Evolutionary conservation across 352 stramenopile species (phyloP).

Genomic region (Phytophthora cajani): DNA sequence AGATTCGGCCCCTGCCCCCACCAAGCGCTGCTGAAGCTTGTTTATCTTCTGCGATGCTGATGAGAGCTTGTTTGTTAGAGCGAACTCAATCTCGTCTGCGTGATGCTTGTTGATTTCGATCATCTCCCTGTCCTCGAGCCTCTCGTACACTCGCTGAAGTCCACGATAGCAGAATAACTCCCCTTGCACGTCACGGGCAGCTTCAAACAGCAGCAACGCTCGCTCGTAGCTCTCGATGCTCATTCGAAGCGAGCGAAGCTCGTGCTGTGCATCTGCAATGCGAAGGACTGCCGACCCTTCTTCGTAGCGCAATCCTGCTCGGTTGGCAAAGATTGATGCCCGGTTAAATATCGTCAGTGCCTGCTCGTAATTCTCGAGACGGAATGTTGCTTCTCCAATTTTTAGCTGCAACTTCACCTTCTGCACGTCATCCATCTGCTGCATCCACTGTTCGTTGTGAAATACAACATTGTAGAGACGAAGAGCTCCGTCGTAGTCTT

Average conservation of each 20-base stretch:
- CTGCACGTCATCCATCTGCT: constrained; percentile 43
- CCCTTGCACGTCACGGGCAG: constrained; percentile 46
- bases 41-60: constrained; percentile 45
- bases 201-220: constrained; percentile 62
- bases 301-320: constrained; percentile 29
- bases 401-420: constrained; percentile 43
- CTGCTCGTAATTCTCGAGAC: constrained; percentile 59
- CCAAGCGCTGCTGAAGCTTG: constrained; percentile 59
- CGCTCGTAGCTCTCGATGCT: constrained; percentile 67
- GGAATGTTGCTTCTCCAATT: constrained; percentile 44
- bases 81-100: constrained; percentile 76
- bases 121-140: constrained; percentile 66
- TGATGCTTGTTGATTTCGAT: constrained; percentile 44
- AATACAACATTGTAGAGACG: constrained; percentile 52
- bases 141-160: constrained; percentile 53
- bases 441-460: constrained; percentile 45
- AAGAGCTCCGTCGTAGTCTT: constrained; percentile 53
- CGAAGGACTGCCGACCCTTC: constrained; percentile 46
- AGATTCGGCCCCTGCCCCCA: constrained; percentile 66
- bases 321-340: constrained; percentile 45
- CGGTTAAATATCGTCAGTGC: constrained; percentile 57
- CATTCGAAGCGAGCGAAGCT: constrained; percentile 47
- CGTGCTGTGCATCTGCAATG: constrained; percentile 48
- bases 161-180: constrained; percentile 66
- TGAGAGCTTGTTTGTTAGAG: constrained; percentile 56